A percentile compares a stretch with the other conserved stretches of the same genome.
phyloP scores from a whole-genome alignment of 2,329 filamentous ascomycete species.

The Neoscytalidium dimidiatum region DNA sequence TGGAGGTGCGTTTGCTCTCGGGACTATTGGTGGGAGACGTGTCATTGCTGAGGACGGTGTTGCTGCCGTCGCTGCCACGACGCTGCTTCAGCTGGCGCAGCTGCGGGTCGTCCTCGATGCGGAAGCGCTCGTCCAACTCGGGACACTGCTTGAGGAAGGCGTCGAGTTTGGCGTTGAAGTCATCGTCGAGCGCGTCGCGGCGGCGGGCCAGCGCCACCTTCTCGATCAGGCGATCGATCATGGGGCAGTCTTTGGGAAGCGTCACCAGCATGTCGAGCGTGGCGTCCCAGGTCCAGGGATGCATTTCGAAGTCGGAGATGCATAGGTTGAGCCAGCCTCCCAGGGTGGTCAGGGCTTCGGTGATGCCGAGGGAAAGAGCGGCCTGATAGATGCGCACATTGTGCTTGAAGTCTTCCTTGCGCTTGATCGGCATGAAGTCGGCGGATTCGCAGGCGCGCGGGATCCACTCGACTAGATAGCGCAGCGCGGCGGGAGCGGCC shows the following conservation, averaged over 20 bases:
- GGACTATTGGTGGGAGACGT: background rate
- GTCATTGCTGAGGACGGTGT: background rate
- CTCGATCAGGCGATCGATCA: constrained; percentile 14
- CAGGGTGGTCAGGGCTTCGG: constrained; percentile 12
- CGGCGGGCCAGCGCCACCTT: constrained; percentile 16
- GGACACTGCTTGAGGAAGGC: background rate
- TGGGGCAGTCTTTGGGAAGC: background rate
- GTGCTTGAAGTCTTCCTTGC: constrained; percentile 11
- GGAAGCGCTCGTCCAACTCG: constrained; percentile 8
- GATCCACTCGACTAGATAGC: constrained; percentile 15
- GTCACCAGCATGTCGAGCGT: background rate
- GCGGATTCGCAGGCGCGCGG: constrained; percentile 12
- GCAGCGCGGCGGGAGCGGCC: constrained; percentile 10
- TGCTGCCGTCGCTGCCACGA: background rate
- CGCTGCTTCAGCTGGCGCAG: background rate
- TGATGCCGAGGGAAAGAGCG: constrained; percentile 15
- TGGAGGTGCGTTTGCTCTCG: background rate
- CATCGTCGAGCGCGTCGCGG: background rate
- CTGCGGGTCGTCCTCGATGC: background rate
- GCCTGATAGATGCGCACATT: constrained; percentile 19
- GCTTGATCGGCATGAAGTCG: constrained; percentile 18
- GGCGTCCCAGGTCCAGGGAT: background rate
- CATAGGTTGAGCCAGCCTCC: constrained; percentile 12
- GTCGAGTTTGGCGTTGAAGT: background rate
- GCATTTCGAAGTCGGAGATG: background rate